Base-by-base conservation (phyloP, 2,329 filamentous ascomycete genomes). In the Beauveria medogensis region DNA sequence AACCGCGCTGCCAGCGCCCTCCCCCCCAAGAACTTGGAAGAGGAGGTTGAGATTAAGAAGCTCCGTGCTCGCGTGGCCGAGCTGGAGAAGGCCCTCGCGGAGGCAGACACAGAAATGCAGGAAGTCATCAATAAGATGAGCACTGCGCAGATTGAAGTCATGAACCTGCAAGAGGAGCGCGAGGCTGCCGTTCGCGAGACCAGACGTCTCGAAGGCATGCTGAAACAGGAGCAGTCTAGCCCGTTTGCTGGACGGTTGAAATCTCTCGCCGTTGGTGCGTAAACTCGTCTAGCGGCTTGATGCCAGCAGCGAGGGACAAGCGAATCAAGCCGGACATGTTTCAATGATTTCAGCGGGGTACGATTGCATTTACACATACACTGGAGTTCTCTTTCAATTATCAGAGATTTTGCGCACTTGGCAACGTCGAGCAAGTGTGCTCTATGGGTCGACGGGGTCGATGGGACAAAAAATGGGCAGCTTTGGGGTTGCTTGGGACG, bases 81-180 rank as follows among this genome's bases (percentile, higher is more conserved):
- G 74, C 84, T 99, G 3, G 94, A 99, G 77, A 87, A 85, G 68
- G 88, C 92, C 18, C 72, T 76, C 3, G 71, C 72, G 9, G 72
- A 75, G 41, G 72, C 74, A 12, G 91, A 94, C 69, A 80, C 79
- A 52, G 90, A 93, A 74, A 92, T 94, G 88, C 85, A 91, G 69
- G 86, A 90, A 69, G 90, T 94, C 6, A 87, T 94, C 18, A 81
- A 85, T 63, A 82, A 85, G 67, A 93, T 95, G 86, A 92, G 90
- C 74, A 79, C 80, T 67, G 88, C 90, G 28, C 90, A 94, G 75
- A 89, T 93, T 65, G 89, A 92, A 74, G 90, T 94, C 51, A 85
- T 89, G 68, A 88, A 91, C 70, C 79, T 95, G 53, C 90, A 92
- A 72, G 84, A 85, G 66, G 84, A 89, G 73, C 82, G 85, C 67